Conservation (phyloP, 2,329 filamentous ascomycete species). For the Metarhizium robertsii region DNA sequence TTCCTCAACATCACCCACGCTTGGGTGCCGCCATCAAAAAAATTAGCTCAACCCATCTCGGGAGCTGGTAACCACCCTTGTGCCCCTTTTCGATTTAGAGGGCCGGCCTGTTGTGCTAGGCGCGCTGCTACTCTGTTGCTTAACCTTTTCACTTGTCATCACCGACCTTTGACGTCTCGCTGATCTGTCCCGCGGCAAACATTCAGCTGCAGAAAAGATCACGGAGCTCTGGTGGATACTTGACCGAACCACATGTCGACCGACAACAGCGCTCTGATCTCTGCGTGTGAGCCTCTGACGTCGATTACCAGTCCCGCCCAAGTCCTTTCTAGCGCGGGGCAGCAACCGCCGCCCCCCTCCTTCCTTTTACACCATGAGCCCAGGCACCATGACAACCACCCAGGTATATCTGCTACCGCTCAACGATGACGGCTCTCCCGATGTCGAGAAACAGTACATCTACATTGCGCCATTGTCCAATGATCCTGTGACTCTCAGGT, state of each 20-base stretch:
- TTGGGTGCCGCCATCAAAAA: not conserved
- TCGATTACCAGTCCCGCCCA: slow-evolving; percentile 23
- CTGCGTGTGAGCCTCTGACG: not conserved
- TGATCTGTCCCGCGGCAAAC: not conserved
- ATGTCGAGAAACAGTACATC: slow-evolving; percentile 82
- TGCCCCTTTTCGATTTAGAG: not conserved
- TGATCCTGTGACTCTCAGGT: slow-evolving; percentile 71
- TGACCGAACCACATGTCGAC: too few relatives aligned
- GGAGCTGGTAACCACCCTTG: not conserved
- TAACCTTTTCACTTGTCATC: not conserved
- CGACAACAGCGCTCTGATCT: too few relatives aligned
- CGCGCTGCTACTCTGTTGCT: not conserved
- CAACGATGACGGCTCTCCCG: slow-evolving; percentile 86
- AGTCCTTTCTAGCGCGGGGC: slow-evolving; percentile 10
- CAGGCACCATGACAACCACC: slow-evolving; percentile 53
- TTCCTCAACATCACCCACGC: not conserved
- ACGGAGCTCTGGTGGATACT: not conserved
- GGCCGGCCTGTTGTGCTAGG: not conserved
- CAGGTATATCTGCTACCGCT: slow-evolving; percentile 83
- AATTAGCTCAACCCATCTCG: not conserved
- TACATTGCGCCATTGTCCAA: slow-evolving; percentile 70
- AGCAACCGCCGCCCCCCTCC: slow-evolving; percentile 12
- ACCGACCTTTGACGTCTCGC: not conserved
- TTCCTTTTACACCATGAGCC: slow-evolving; percentile 40
- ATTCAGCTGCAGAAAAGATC: not conserved